These are phyloP conservation scores for Talaromyces proteolyticus DNA, from an alignment of 495 filamentous ascomycete genomes.

Conservation along the genomic window DNA sequence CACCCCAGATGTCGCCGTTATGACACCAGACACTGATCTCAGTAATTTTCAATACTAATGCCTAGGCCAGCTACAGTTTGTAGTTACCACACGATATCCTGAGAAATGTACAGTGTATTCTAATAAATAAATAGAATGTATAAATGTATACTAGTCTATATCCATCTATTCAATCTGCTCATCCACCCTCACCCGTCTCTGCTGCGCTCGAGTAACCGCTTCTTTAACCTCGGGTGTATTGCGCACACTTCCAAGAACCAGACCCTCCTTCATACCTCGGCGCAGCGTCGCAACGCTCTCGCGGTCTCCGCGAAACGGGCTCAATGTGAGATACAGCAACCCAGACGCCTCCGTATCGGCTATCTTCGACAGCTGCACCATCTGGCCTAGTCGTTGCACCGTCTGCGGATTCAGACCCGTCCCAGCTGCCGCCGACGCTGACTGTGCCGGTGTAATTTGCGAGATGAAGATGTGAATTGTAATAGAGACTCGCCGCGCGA, in stretches of 20 bases:
- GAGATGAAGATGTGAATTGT: slow-evolving; percentile 86
- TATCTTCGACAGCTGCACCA: slow-evolving; percentile 40
- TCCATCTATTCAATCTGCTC: not conserved
- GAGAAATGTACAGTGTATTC: no score
- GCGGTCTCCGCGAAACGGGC: slow-evolving; percentile 73
- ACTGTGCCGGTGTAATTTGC: slow-evolving; percentile 57
- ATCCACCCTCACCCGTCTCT: slow-evolving; percentile 43
- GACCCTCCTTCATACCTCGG: slow-evolving; percentile 66
- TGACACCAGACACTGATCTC: no score
- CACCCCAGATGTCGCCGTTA: no score
- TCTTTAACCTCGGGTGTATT: slow-evolving; percentile 70
- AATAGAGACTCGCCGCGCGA: slow-evolving; percentile 72
- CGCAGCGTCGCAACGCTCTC: slow-evolving; percentile 52
- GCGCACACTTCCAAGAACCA: slow-evolving; percentile 69
- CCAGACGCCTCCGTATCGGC: slow-evolving; percentile 63
- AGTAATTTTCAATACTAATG: no score
- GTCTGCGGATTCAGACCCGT: slow-evolving; percentile 25
- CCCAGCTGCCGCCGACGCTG: slow-evolving; percentile 10
- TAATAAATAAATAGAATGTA: no score
- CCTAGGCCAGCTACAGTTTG: no score
- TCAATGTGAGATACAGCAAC: slow-evolving; percentile 69
- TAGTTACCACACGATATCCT: no score
- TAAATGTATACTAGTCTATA: no score
- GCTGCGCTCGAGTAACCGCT: slow-evolving; percentile 58
- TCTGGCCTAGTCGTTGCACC: slow-evolving; percentile 33